Percentiles rank a stretch among this genome's conserved stretches.
Evolutionary conservation across 176 grass and related monocot species (phyloP).

Genomic region (Oryza glaberrima): DNA sequence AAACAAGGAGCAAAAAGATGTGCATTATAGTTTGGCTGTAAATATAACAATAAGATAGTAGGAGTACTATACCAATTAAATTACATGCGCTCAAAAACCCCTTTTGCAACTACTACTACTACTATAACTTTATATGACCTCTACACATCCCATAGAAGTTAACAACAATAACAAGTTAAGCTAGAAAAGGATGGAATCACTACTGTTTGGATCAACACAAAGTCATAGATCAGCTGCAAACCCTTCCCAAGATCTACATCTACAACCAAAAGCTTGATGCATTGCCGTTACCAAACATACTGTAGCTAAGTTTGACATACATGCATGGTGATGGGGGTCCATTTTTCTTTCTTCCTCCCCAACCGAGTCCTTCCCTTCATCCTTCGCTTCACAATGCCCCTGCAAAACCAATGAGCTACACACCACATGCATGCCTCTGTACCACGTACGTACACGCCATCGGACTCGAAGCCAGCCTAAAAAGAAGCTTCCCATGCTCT

Average conservation of each 20-base stretch:
- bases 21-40: constrained; percentile 17
- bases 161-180: not conserved
- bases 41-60: constrained; percentile 29
- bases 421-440: constrained; percentile 44
- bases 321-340: not conserved
- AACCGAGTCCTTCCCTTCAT: not conserved
- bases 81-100: constrained; percentile 17
- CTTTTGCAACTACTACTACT: not conserved
- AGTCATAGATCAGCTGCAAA: constrained; percentile 39
- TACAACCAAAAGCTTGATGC: constrained; percentile 35
- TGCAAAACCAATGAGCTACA: constrained; percentile 33
- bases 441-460: constrained; percentile 23
- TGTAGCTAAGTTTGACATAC: constrained; percentile 23
- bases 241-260: constrained; percentile 20
- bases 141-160: not conserved
- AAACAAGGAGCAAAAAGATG: constrained; percentile 20
- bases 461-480: constrained; percentile 45
- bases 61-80: not conserved
- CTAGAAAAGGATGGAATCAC: not conserved
- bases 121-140: not conserved
- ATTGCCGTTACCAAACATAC: constrained; percentile 35
- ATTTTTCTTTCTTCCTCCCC: not conserved
- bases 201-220: constrained; percentile 34
- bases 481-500: constrained; percentile 49
- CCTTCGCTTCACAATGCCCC: constrained; percentile 21